phyloP scores from a whole-genome alignment of 106 monocot species.

The Ottelia alismoides region DNA sequence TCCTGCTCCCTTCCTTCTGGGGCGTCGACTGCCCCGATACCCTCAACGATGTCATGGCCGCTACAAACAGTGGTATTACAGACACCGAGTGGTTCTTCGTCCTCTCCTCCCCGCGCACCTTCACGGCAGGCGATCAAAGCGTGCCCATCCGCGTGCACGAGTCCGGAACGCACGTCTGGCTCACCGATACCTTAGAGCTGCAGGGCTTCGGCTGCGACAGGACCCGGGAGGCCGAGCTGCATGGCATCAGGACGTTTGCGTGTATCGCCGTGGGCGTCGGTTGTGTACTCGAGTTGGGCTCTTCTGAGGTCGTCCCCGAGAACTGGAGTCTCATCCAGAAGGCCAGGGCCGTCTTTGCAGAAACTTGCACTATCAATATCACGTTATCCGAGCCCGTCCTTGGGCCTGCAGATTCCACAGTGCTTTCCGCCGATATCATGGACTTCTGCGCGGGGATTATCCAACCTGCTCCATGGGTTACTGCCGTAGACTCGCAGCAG shows the following conservation, averaged over 20 bases:
- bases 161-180: constrained; percentile 9
- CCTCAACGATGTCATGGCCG: constrained; percentile 12
- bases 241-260: constrained; percentile 13
- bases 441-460: background rate
- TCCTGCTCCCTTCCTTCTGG: constrained; percentile 1
- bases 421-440: background rate
- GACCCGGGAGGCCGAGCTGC: constrained; percentile 10
- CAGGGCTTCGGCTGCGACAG: constrained; percentile 15
- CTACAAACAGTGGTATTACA: too few relatives aligned
- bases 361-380: too few relatives aligned
- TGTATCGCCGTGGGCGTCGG: constrained; percentile 10
- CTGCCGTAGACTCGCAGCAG: constrained; percentile 1
- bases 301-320: constrained; percentile 14
- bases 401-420: background rate
- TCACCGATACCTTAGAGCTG: constrained; percentile 8
- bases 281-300: constrained; percentile 17
- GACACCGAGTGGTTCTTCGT: constrained; percentile 61
- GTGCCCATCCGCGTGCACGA: constrained; percentile 28
- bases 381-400: background rate
- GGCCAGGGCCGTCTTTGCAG: constrained; percentile 5
- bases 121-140: constrained; percentile 14
- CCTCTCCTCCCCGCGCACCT: constrained; percentile 28
- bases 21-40: constrained; percentile 7
- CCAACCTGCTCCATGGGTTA: background rate
- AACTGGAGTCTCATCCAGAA: constrained; percentile 13